Conservation (phyloP, 1,139 yeast species). For the Blastobotrys ciferrii region DNA sequence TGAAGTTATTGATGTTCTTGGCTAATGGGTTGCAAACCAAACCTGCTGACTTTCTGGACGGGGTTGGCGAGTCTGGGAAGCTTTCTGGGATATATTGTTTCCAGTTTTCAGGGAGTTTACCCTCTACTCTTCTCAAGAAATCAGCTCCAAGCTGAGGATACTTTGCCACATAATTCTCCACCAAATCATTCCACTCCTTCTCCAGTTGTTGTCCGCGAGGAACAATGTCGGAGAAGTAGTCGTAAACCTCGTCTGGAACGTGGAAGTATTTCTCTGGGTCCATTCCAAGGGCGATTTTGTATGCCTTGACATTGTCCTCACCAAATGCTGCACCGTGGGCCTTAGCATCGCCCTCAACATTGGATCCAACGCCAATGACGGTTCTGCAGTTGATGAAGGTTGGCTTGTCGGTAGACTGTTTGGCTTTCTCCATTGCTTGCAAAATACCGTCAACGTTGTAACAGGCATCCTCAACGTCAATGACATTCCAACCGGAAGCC, state of each 20-base stretch:
- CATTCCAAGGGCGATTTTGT: conserved; percentile 62
- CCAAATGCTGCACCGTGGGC: conserved; percentile 61
- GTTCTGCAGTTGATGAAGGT: conserved; percentile 38
- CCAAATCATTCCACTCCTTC: conserved; percentile 61
- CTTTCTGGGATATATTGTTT: conserved; percentile 31
- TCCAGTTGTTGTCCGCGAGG: conserved; percentile 55
- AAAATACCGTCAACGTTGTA: conserved; percentile 26
- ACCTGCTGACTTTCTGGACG: conserved; percentile 86
- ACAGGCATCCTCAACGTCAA: conserved; percentile 13
- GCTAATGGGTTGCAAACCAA: conserved; percentile 59
- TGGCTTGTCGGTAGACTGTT: conserved; percentile 32
- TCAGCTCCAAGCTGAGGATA: conserved; percentile 74
- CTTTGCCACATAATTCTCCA: conserved; percentile 55
- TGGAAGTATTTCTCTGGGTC: conserved; percentile 67
- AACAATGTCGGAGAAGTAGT: conserved; percentile 55
- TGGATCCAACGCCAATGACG: conserved; percentile 37
- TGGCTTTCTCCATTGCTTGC: conserved; percentile 33
- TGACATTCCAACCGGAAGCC: conserved; percentile 25
- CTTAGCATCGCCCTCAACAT: conserved; percentile 32
- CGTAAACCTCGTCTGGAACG: conserved; percentile 75
- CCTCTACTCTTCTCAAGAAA: conserved; percentile 35
- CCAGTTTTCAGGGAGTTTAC: conserved; percentile 63
- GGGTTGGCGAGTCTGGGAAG: conserved; percentile 32
- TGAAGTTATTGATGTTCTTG: conserved; percentile 65
- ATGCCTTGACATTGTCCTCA: conserved; percentile 74